A percentile compares a stretch with the other conserved stretches of the same genome.
These are phyloP conservation scores for Sinapis alba DNA, from an alignment of 441 rosid species.

Conservation along the genomic window DNA sequence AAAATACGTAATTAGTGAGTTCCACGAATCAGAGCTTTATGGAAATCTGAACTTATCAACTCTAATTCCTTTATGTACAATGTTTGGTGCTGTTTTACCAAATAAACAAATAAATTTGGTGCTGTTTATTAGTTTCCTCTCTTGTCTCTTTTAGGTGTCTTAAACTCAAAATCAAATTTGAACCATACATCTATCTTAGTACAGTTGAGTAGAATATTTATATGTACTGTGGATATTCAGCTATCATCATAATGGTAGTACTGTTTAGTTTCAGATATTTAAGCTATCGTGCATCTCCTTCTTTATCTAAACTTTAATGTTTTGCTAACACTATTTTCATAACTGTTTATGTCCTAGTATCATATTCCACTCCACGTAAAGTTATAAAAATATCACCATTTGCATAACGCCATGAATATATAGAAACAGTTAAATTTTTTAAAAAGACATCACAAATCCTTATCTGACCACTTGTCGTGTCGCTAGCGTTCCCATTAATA, in stretches of 20 bases:
- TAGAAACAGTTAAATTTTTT: not conserved
- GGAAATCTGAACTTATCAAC: not conserved
- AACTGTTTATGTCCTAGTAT: constrained; percentile 1
- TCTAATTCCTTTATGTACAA: not conserved
- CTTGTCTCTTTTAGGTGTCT: not conserved
- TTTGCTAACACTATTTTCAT: not conserved
- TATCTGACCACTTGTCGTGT: constrained; percentile 29
- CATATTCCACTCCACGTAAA: constrained; percentile 2
- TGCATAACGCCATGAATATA: not conserved
- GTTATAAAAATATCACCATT: constrained; percentile 6
- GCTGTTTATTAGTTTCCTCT: not conserved
- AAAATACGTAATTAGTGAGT: not conserved
- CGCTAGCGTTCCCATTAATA: constrained; percentile 31
- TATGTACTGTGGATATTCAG: not conserved
- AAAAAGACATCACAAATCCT: constrained; percentile 17
- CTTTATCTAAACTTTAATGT: not conserved
- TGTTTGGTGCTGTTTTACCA: not conserved
- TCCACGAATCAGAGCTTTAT: not conserved
- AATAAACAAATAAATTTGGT: no score
- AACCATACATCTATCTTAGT: not conserved
- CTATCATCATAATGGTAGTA: not conserved
- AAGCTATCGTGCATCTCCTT: not conserved
- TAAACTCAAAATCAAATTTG: not conserved
- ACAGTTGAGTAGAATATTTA: not conserved
- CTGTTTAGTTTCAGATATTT: not conserved